Evolutionary conservation across 495 filamentous ascomycete genomes (phyloP), one percentile per base, ranked within the genome.

Genomic region (Achaetomiella virescens): DNA sequence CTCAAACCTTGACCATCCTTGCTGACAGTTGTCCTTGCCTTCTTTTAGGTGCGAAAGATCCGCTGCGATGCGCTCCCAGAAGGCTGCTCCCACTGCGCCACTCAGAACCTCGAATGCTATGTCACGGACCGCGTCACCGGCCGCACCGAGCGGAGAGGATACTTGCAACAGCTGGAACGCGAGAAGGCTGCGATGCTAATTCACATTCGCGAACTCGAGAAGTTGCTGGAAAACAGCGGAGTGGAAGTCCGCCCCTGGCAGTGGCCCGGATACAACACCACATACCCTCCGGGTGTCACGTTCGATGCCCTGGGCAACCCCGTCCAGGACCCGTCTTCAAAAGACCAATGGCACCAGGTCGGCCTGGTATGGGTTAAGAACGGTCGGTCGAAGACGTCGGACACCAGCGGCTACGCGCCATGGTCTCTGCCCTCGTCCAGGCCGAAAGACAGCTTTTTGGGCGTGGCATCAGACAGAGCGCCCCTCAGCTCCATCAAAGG

Each of bases 61-160:
- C 81, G 84, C 55, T 95, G 90, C 75, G 90, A 95, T 70, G 82
- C 79, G 33, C 71, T 83, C 25, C 75, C 80, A 27, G 81, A 82
- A 45, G 88, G 89, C 42, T 95, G 90, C 64, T 82, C 81, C 56
- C 82, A 86, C 57, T 95, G 90, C 70, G 71, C 81, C 57, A 81
- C 84, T 66, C 83, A 83, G 52, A 81, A 82, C 58, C 79, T 83
- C 48, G 79, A 84, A 54, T 96, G 90, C 70, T 81, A 81, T 62
- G 87, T 90, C 10, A 95, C 90, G 14, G 91, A 96, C 68, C 82
- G 87, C 27, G 89, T 93, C 59, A 91, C 88, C n/a, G 87, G 87
- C 24, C 83, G 87, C 53, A 87, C 90, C 14, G 83, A 82, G 27
- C 79, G 80, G n/a, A 81, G 91, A 51, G 90, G 90, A 9, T 86